Conservation (phyloP, 2,329 filamentous ascomycete genomes). For the Paecilomyces sp. region DNA sequence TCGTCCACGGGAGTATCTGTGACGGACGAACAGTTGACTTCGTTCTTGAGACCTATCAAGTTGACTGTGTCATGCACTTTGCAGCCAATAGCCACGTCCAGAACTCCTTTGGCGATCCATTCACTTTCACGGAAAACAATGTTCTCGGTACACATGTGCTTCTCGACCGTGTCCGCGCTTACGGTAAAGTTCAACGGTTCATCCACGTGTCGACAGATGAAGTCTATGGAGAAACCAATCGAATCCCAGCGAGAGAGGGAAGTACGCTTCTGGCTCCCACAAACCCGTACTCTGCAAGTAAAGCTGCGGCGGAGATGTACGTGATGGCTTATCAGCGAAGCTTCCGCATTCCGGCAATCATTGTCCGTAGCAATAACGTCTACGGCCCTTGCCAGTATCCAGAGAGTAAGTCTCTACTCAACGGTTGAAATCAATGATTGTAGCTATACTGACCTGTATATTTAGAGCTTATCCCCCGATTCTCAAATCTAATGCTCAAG, state of each 20-base stretch:
- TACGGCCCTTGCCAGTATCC: slow-evolving; percentile 80
- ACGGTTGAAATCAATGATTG: too few species aligned
- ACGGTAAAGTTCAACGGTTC: slow-evolving; percentile 59
- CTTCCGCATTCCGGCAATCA: slow-evolving; percentile 57
- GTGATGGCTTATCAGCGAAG: slow-evolving; percentile 64
- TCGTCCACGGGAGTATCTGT: slow-evolving; percentile 73
- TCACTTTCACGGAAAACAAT: slow-evolving; percentile 73
- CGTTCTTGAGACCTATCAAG: slow-evolving; percentile 62
- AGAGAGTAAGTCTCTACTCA: slow-evolving; percentile 56
- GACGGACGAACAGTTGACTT: slow-evolving; percentile 62
- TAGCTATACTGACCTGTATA: background rate
- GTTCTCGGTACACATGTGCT: slow-evolving; percentile 79
- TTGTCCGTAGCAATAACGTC: slow-evolving; percentile 77
- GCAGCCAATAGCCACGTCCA: slow-evolving; percentile 83
- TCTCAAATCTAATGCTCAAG: slow-evolving; percentile 64
- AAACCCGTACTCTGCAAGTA: slow-evolving; percentile 70
- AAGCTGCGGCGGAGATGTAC: slow-evolving; percentile 76
- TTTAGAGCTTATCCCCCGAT: slow-evolving; percentile 76
- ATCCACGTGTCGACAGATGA: slow-evolving; percentile 81
- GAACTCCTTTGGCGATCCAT: slow-evolving; percentile 74
- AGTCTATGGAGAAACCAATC: slow-evolving; percentile 65
- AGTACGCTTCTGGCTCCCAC: slow-evolving; percentile 69
- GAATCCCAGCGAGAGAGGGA: slow-evolving; percentile 64
- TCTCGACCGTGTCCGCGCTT: slow-evolving; percentile 67
- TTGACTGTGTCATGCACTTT: slow-evolving; percentile 78